Evolutionary conservation across 148 eudicot species (phyloP).

Genomic region (Pouteria glomerata): DNA sequence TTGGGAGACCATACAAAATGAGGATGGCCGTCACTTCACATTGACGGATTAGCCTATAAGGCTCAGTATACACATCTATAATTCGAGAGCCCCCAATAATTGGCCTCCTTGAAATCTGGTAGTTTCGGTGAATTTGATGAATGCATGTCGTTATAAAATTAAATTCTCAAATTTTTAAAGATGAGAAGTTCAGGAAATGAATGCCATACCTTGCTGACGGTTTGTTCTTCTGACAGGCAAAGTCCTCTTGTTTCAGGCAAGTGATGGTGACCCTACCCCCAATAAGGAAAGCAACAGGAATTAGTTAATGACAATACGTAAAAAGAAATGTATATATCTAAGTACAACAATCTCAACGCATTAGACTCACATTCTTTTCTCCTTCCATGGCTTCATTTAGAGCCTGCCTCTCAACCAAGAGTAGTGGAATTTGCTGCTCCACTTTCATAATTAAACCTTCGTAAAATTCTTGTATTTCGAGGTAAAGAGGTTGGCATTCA

Average conservation of each 20-base stretch:
- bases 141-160: background rate
- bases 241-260: conserved; percentile 99
- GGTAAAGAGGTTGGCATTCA: conserved; percentile 94
- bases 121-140: background rate
- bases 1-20: conserved; percentile 88
- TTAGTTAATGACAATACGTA: background rate
- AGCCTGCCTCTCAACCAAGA: conserved; percentile 96
- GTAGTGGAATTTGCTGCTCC: conserved; percentile 83
- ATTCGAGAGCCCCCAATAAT: conserved; percentile 60
- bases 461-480: conserved; percentile 89
- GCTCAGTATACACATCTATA: conserved; percentile 77
- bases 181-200: background rate
- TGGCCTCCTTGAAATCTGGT: conserved; percentile 72
- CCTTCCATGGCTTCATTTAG: conserved; percentile 99
- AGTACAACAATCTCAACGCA: background rate
- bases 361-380: conserved; percentile 64
- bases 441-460: conserved; percentile 95
- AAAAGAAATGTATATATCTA: background rate
- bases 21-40: conserved; percentile 97
- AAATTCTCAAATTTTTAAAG: background rate
- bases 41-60: conserved; percentile 56
- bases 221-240: conserved; percentile 97
- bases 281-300: conserved; percentile 6
- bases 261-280: conserved; percentile 85
- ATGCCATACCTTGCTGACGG: conserved; percentile 69